Evolutionary conservation across 345 rosid genomes (phyloP).

Genomic region (Eucalyptus cloeziana): DNA sequence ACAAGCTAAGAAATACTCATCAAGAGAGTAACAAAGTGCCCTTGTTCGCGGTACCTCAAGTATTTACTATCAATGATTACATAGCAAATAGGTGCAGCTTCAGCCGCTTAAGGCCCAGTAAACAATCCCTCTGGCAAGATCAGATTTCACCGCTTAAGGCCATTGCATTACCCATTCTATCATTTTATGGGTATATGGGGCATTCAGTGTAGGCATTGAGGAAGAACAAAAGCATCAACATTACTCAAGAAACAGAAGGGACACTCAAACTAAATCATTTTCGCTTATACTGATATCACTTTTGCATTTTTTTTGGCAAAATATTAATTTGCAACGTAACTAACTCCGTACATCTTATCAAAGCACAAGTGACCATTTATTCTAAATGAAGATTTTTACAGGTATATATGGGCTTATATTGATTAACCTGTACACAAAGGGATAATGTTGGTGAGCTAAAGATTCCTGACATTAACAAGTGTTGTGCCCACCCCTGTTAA

Average conservation of each 20-base stretch:
- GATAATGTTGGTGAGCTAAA: background rate
- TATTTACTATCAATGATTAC: background rate
- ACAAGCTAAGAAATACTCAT: background rate
- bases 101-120: background rate
- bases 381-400: background rate
- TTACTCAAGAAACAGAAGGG: background rate
- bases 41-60: background rate
- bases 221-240: background rate
- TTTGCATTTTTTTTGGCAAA: background rate
- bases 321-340: background rate
- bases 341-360: background rate
- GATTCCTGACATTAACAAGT: background rate
- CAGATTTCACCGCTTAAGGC: background rate
- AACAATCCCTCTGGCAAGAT: background rate
- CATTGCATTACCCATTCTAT: background rate
- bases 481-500: background rate
- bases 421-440: background rate
- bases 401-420: background rate
- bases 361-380: background rate
- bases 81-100: background rate
- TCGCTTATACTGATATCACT: background rate
- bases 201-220: background rate
- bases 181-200: background rate
- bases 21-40: background rate
- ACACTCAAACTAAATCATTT: background rate